These are phyloP conservation scores for Cadophora malorum DNA, from an alignment of 2,329 filamentous ascomycete species.

Conservation along the genomic window DNA sequence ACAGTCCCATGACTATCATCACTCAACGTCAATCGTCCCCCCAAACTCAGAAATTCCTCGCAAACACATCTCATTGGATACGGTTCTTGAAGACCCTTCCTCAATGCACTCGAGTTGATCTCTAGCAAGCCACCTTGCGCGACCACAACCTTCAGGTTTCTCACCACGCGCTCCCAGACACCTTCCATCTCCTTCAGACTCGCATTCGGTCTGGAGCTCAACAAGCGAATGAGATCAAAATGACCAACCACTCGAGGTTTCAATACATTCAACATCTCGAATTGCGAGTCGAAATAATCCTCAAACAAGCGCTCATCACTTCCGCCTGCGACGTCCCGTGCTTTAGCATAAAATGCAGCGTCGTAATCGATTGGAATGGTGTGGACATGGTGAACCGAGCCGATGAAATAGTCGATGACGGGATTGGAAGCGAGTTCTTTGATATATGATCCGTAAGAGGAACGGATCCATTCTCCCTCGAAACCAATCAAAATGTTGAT, in stretches of 20 bases:
- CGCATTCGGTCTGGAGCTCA: constrained; percentile 71
- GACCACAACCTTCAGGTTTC: constrained; percentile 76
- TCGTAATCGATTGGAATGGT: constrained; percentile 91
- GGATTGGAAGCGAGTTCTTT: constrained; percentile 62
- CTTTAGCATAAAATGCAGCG: constrained; percentile 63
- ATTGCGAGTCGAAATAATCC: constrained; percentile 88
- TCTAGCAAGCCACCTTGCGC: constrained; percentile 84
- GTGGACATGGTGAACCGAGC: constrained; percentile 89
- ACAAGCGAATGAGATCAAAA: constrained; percentile 87
- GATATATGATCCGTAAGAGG: constrained; percentile 65
- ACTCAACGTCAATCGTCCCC: constrained; percentile 86
- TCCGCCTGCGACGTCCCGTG: constrained; percentile 51
- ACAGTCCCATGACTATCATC: constrained; percentile 92
- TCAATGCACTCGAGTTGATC: constrained; percentile 84
- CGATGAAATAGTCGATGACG: constrained; percentile 86
- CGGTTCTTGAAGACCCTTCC: constrained; percentile 89
- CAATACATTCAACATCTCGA: constrained; percentile 76
- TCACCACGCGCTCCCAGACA: constrained; percentile 74
- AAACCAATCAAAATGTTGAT: constrained; percentile 89
- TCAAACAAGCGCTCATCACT: constrained; percentile 77
- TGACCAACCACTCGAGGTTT: constrained; percentile 85
- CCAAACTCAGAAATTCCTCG: constrained; percentile 73
- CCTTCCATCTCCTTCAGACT: constrained; percentile 62
- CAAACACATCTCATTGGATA: constrained; percentile 85
- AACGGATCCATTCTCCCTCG: constrained; percentile 90